These are phyloP conservation scores for Auriscalpium vulgare DNA, from an alignment of 768 basidiomycete genomes.

Conservation along the genomic window DNA sequence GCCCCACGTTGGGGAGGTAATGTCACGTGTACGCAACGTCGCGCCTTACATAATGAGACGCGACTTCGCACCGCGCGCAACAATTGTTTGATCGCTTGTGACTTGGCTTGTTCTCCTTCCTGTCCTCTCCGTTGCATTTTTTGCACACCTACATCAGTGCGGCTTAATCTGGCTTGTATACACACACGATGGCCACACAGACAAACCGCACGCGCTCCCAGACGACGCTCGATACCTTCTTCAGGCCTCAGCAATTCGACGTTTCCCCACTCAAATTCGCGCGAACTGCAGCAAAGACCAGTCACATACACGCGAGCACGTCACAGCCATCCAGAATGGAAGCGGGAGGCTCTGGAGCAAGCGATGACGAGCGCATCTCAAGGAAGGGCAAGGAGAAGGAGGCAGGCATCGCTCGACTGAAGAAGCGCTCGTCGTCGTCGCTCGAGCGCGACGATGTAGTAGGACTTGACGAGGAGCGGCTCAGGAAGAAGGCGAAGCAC, in stretches of 20 bases:
- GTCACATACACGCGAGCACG: neutral
- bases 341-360: neutral
- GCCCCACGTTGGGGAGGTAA: neutral
- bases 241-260: constrained; percentile 2
- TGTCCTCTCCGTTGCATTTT: neutral
- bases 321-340: neutral
- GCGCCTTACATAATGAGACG: neutral
- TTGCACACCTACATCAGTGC: neutral
- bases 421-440: constrained; percentile 1
- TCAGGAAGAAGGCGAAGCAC: neutral
- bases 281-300: constrained; percentile 4
- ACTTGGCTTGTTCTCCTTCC: neutral
- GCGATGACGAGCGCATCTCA: neutral
- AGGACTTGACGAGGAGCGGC: neutral
- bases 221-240: constrained; percentile 1
- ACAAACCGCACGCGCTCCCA: constrained; percentile 15
- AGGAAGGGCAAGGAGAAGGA: too few relatives aligned
- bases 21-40: neutral
- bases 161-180: neutral
- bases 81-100: neutral
- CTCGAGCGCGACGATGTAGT: neutral
- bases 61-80: neutral
- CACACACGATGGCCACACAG: constrained; percentile 3
- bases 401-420: neutral
- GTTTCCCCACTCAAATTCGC: constrained; percentile 12